These are phyloP conservation scores for Porphyrellus cyaneotinctus DNA, from an alignment of 768 basidiomycete genomes.

Conservation along the genomic window DNA sequence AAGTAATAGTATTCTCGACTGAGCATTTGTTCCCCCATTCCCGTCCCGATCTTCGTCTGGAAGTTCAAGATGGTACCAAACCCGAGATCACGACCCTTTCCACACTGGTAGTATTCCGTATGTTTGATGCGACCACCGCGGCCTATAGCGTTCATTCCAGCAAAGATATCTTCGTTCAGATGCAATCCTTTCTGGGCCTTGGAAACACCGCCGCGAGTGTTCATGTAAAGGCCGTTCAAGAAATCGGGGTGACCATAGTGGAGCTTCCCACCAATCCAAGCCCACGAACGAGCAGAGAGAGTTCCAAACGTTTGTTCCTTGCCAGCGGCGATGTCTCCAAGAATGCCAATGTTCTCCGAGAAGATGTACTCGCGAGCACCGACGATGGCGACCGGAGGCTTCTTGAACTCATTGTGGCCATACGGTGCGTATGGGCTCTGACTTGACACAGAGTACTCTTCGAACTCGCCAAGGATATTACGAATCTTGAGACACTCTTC, in stretches of 20 bases:
- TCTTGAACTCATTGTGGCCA: conserved; percentile 84
- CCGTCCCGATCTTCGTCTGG: conserved; percentile 99
- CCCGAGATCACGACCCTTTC: conserved; percentile 97
- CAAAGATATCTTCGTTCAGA: conserved; percentile 99
- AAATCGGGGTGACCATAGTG: conserved; percentile 99
- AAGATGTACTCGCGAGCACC: conserved; percentile 99
- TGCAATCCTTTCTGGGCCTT: conserved; percentile 99
- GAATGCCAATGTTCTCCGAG: conserved; percentile 98
- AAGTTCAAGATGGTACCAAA: conserved; percentile 99
- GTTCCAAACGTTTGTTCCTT: conserved; percentile 99
- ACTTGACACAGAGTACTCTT: conserved; percentile 80
- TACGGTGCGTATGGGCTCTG: conserved; percentile 92
- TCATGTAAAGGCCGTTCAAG: conserved; percentile 97
- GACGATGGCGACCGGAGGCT: conserved; percentile 91
- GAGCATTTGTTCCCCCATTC: conserved; percentile 99
- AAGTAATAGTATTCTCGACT: conserved; percentile 99
- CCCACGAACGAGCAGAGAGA: conserved; percentile 89
- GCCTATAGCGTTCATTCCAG: conserved; percentile 97
- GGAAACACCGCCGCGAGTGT: conserved; percentile 94
- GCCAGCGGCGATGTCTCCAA: conserved; percentile 96
- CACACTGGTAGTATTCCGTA: conserved; percentile 98
- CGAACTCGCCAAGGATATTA: conserved; percentile 96
- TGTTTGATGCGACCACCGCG: conserved; percentile 98
- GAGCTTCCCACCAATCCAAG: conserved; percentile 97
- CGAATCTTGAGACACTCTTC: conserved; percentile 99